Evolutionary conservation across 805 yeast species (phyloP), one percentile per base, ranked within the genome.

Genomic region (Cephaloascus albidus): DNA sequence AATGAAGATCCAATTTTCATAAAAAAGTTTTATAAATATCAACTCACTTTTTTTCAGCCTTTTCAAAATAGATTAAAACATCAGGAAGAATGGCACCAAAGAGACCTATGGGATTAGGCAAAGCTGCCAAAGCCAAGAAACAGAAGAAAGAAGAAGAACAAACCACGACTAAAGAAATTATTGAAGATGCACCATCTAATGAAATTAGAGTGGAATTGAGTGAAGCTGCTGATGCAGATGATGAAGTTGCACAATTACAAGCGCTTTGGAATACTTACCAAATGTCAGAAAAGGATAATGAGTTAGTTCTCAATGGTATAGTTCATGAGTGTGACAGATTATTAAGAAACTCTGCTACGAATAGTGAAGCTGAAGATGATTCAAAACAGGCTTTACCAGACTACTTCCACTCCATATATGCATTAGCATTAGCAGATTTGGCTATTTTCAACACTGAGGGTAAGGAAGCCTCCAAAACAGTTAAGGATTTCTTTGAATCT

Each of bases 301-400:
- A 81, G 52, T 60, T 78, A 43, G 70, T 84, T 28, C 54, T 84
- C 42, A 84, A 88, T 51, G 97, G 96, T 18, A 71, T 89, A 3
- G 73, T 90, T n/a, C 96, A 89, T 50, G 97, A 90, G 55, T 84
- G 95, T 62, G 96, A 90, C 52, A 63, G 94, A 37, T 55, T 87
- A 27, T 65, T 88, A 46, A 68, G 89, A 53, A 68, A 70, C 40
- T 46, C 49, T 3, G 43, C n/a, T 23, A n/a, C n/a, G n/a, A 42
- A 40, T 10, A 45, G 36, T 14, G 40, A 42, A 14, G 38, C 38
- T 18, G 43, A 44, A 14, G 41, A 38, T 17, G 36, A 36, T 4
- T 47, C 42, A 26, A 40, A 44, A 20, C 49, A 48, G 20, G 46
- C 19, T 32, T 40, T 51, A 23, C 68, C 72, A 20, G 75, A 73